Evolutionary conservation across 2,329 filamentous ascomycete species (phyloP).

Genomic region (Phyllosticta citriasiana): DNA sequence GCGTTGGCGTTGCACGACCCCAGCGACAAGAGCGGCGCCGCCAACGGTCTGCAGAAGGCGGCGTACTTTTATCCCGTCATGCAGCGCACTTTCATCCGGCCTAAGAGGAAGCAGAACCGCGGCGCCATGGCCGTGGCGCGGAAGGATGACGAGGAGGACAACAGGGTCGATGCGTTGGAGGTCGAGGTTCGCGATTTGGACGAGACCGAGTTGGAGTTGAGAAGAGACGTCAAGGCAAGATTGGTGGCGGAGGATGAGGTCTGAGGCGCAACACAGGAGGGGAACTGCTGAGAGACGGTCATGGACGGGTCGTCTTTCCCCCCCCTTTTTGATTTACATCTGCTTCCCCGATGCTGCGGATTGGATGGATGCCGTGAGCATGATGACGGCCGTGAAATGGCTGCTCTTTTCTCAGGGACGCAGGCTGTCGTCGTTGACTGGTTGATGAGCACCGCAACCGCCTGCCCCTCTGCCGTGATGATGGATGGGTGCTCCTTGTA

Average conservation of each 20-base stretch:
- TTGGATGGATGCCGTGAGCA: too few relatives aligned
- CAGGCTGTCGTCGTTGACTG: too few relatives aligned
- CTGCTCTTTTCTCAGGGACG: too few relatives aligned
- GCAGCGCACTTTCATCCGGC: conserved; percentile 44
- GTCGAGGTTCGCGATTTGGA: conserved; percentile 41
- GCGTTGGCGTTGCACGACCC: conserved; percentile 50
- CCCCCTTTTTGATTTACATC: neutral
- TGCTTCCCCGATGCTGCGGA: too few relatives aligned
- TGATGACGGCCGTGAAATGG: too few relatives aligned
- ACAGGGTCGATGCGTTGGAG: conserved; percentile 44
- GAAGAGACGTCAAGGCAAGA: conserved; percentile 1
- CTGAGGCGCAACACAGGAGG: neutral
- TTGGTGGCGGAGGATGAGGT: conserved; percentile 5
- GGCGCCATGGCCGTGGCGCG: conserved; percentile 32
- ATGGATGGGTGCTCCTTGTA: too few relatives aligned
- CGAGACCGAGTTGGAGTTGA: conserved; percentile 35
- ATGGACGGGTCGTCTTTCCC: neutral
- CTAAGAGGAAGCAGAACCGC: conserved; percentile 36
- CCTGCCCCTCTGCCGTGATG: too few relatives aligned
- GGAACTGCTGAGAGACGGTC: neutral
- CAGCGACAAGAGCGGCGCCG: conserved; percentile 19
- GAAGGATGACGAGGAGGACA: conserved; percentile 30
- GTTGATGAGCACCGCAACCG: too few relatives aligned
- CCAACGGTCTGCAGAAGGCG: conserved; percentile 33
- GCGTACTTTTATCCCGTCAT: conserved; percentile 55